Conservation (phyloP, 768 basidiomycete species). For the Dentipellis sp. region DNA sequence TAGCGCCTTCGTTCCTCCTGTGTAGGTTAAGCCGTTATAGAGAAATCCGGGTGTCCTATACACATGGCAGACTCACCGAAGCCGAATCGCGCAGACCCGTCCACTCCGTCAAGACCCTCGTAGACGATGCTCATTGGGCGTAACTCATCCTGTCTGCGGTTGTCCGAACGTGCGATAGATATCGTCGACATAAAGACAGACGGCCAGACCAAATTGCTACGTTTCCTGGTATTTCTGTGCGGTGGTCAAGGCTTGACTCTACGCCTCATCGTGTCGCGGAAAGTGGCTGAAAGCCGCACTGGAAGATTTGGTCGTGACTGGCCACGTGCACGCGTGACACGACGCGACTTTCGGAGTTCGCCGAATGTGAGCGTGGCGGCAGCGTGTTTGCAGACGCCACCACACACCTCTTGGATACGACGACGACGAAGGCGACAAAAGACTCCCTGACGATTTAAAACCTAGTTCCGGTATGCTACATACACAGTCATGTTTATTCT, state of each 20-base stretch:
- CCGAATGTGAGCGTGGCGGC: background rate
- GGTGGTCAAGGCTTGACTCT: background rate
- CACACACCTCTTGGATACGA: background rate
- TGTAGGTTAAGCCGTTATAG: background rate
- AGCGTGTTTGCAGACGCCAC: background rate
- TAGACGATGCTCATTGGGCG: constrained; percentile 37
- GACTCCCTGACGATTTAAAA: no score
- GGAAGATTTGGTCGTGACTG: background rate
- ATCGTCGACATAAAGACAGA: background rate
- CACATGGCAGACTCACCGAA: constrained; percentile 33
- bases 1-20: constrained; percentile 37
- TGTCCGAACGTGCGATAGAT: constrained; percentile 23
- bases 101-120: constrained; percentile 58
- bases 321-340: background rate
- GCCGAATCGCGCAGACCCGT: constrained; percentile 67
- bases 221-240: background rate
- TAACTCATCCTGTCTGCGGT: constrained; percentile 25
- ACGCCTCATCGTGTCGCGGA: background rate
- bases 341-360: background rate
- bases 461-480: no score
- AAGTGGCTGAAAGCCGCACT: background rate
- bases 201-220: background rate
- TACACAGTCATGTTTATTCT: no score
- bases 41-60: background rate
- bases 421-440: no score